Conservation (phyloP, 306 rosid genomes). For the Boehmeria nivea region DNA sequence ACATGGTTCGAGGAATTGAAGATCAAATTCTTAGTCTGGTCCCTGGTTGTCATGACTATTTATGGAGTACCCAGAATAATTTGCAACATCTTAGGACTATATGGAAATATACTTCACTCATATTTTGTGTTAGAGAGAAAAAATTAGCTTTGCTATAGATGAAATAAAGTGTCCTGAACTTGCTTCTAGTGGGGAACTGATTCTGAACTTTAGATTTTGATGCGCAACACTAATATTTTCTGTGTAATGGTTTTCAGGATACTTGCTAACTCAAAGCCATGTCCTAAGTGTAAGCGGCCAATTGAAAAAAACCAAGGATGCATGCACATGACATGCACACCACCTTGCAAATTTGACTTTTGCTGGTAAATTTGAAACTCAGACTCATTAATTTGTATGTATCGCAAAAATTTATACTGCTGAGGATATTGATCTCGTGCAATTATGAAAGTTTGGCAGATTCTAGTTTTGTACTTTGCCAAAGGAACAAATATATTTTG, state of each 20-base stretch:
- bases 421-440: not conserved
- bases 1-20: too few relatives aligned
- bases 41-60: too few relatives aligned
- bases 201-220: too few relatives aligned
- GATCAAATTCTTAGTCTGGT: too few relatives aligned
- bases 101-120: too few relatives aligned
- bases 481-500: not conserved
- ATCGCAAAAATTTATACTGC: not conserved
- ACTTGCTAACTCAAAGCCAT: slow-evolving; percentile 72
- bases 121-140: too few relatives aligned
- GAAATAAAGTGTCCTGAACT: too few relatives aligned
- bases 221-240: not conserved
- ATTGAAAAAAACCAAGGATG: slow-evolving; percentile 94
- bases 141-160: too few relatives aligned
- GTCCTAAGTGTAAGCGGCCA: slow-evolving; percentile 91
- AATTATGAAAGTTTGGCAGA: not conserved
- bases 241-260: slow-evolving; percentile 38
- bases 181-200: too few relatives aligned
- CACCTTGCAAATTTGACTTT: slow-evolving; percentile 83
- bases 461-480: not conserved
- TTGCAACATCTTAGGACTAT: too few relatives aligned
- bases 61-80: too few relatives aligned
- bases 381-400: too few relatives aligned
- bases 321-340: slow-evolving; percentile 93
- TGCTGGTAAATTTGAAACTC: slow-evolving; percentile 55